Base-by-base conservation (phyloP, 495 filamentous ascomycete genomes). In the Astrothelium subdiscretum region DNA sequence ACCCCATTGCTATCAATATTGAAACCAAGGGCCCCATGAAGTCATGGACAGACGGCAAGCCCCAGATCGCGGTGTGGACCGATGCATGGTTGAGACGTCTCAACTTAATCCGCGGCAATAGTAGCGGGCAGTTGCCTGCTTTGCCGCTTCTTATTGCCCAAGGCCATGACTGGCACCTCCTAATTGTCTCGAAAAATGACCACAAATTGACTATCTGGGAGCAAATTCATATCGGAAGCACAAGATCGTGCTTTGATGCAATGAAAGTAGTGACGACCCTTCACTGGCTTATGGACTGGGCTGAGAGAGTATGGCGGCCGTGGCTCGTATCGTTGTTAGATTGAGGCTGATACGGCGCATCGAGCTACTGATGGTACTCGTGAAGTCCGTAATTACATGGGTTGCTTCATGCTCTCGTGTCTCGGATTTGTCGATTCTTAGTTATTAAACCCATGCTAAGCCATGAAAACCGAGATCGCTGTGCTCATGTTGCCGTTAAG, bases 111-210 rank as follows among this genome's bases (percentile, higher is more conserved):
- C 44, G 44, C 31, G 24, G 59, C 40, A 31, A 13, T 44, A 52
- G 2, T 2, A 61, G 13, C 24, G 60, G 35, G n/a, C 20, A 32
- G n/a, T 65, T 57, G 67, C 59, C 67, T 3, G 64, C 65, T 8
- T 35, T 69, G 13, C 67, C 67, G 58, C 52, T 68, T 26, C 62
- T 67, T 24, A 66, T 66, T 62, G 65, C 59, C 15, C 65, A 69
- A 54, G 67, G 67, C n/a, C 65, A 69, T 40, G 62, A 69, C 43
- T 68, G 65, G 67, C 67, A 66, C 60, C 54, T 69, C 27, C 29
- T 69, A n/a, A 61, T 67, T 32, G 58, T 67, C n/a, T 62, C 62
- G 2, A 64, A 31, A 26, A 59, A 64, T 59, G 67, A 32, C 57
- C n/a, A 61, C 29, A 63, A 63, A 32, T 66, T 32, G 35, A 38